phyloP scores from a whole-genome alignment of 2,329 filamentous ascomycete species.

The Dactylellina parvicollis region DNA sequence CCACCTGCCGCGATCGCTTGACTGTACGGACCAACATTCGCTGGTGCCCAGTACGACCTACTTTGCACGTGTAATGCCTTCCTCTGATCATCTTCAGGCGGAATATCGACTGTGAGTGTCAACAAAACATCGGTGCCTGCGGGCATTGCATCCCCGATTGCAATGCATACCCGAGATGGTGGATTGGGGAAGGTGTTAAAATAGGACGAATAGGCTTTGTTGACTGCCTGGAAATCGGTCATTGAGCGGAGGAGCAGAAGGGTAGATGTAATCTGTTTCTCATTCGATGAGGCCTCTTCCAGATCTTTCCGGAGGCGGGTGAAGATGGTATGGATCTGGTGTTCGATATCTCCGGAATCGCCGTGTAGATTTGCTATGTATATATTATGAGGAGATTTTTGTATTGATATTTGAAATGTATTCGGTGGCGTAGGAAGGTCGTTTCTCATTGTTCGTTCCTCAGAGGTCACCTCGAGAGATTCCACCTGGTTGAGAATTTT shows the following conservation, averaged over 20 bases:
- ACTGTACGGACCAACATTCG: constrained; percentile 96
- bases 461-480: neutral
- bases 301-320: constrained; percentile 11
- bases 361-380: constrained; percentile 35
- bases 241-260: constrained; percentile 78
- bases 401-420: constrained; percentile 9
- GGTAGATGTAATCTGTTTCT: constrained; percentile 55
- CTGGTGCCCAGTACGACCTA: constrained; percentile 94
- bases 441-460: neutral
- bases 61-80: constrained; percentile 87
- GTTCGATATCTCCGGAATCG: neutral
- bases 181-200: constrained; percentile 79
- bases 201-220: constrained; percentile 76
- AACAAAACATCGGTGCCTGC: constrained; percentile 70
- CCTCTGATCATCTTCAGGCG: constrained; percentile 61
- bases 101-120: constrained; percentile 65
- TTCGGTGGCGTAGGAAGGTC: neutral
- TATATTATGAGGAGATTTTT: constrained; percentile 21
- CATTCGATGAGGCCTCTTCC: constrained; percentile 61
- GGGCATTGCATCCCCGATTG: constrained; percentile 76
- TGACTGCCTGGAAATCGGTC: constrained; percentile 79
- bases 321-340: constrained; percentile 40
- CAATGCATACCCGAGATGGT: constrained; percentile 83
- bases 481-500: neutral
- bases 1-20: constrained; percentile 73